phyloP scores from a whole-genome alignment of 139 green algal species.

The Deuterostichococcus epilithicus region DNA sequence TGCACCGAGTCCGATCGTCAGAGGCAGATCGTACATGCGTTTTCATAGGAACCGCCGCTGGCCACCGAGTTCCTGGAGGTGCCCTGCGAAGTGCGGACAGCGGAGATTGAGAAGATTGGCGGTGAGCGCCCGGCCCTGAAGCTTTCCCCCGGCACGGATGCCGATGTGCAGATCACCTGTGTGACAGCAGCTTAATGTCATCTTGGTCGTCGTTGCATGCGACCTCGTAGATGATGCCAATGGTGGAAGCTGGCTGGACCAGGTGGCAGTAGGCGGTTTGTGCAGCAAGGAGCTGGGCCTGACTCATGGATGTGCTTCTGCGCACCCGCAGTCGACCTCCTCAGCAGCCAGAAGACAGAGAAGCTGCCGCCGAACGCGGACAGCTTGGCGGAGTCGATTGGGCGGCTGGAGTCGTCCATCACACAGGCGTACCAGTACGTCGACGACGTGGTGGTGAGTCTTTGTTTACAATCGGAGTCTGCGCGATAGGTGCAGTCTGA shows the following conservation, averaged over 20 bases:
- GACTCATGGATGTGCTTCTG: not conserved
- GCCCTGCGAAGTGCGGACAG: conserved; percentile 65
- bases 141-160: not conserved
- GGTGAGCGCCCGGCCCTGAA: conserved; percentile 16
- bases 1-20: no score
- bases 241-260: no score
- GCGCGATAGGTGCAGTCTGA: no score
- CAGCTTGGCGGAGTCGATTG: conserved; percentile 57
- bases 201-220: no score
- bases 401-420: conserved; percentile 58
- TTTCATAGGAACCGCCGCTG: conserved; percentile 41
- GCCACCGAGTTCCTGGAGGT: conserved; percentile 89
- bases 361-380: conserved; percentile 66
- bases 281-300: no score
- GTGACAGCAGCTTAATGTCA: no score
- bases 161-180: no score
- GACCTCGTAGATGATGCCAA: no score
- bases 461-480: not conserved
- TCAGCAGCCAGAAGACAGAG: conserved; percentile 38
- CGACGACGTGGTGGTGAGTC: conserved; percentile 74
- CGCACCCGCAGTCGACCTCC: conserved; percentile 48
- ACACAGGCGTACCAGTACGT: conserved; percentile 69
- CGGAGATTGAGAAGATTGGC: conserved; percentile 75
- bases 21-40: no score
- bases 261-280: no score